Evolutionary conservation across 305 asterid species (phyloP).

Genomic region (Fraxinus platypoda): DNA sequence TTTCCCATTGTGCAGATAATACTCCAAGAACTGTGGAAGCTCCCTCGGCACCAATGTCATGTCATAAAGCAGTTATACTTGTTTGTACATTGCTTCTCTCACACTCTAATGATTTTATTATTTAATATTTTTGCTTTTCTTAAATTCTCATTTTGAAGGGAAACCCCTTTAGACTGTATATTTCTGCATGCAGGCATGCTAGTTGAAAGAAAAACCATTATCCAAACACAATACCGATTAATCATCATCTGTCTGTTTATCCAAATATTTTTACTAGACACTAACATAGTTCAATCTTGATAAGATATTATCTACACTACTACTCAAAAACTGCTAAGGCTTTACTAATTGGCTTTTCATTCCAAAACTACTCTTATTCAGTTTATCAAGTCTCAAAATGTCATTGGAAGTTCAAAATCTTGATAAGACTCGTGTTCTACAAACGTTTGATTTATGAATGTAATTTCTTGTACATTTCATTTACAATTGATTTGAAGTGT

Average conservation of each 20-base stretch:
- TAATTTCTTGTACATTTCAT: neutral
- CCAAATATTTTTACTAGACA: neutral
- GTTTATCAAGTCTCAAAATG: neutral
- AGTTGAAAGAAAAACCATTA: neutral
- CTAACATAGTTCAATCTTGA: neutral
- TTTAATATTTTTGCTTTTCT: neutral
- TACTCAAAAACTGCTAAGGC: neutral
- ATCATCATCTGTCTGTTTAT: neutral
- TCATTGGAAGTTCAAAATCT: neutral
- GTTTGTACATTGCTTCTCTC: constrained; percentile 85
- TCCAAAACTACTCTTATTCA: neutral
- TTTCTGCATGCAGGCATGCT: neutral
- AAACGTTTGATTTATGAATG: neutral
- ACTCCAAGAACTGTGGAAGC: constrained; percentile 60
- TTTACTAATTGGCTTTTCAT: neutral
- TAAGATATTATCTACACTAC: neutral
- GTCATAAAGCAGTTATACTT: constrained; percentile 88
- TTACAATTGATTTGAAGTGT: neutral
- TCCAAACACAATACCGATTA: neutral
- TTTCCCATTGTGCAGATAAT: constrained; percentile 47
- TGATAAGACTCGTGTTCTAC: neutral
- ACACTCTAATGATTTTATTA: constrained; percentile 20
- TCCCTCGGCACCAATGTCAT: constrained; percentile 46
- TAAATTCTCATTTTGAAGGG: constrained; percentile 14
- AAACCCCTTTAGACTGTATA: neutral